Evolutionary conservation across 108 stramenopile species (phyloP), one percentile per base, ranked within the genome.

Genomic region (Cyclotella sp.): DNA sequence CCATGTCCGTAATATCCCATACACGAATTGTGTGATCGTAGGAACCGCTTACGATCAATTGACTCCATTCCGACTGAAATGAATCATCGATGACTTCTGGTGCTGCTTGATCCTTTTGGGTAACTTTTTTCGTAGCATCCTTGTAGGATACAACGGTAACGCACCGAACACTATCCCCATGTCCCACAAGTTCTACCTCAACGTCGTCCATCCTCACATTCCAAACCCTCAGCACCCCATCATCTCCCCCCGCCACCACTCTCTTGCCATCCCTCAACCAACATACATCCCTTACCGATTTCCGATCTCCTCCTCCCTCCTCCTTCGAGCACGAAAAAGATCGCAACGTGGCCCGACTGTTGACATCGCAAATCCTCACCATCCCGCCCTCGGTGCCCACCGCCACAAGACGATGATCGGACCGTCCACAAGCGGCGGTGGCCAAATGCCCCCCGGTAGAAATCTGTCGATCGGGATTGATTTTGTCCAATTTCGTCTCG

Each of bases 21-120:
- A 91, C 85, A 14, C 95, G 91, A 74, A 95, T 78, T 2, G 95
- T 89, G 59, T 93, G 92, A 75, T 95, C 95, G 75, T 93, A 93
- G 27, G 88, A 89, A n/a, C 90, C 95, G 55, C 89, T 93, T 13
- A 92, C 83, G 6, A 79, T 85, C 61, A 89, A 43, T 54, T 85
- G 70, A 15, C 63, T 78, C 83, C 83, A 86, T 29, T 75, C 59
- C 19, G 79, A 60, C 39, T 41, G 66, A 59, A 68, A 69, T 18
- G 67, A 46, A 40, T 52, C 61, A 27, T 62, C 72, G 3, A 63
- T 0, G 42, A 12, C 63, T 52, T 52, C 28, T 3, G 34, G 10
- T 26, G 3, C 57, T 6, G 1, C 44, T 8, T 22, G 45, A 15
- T 21, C 40, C 12, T n/a, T 79, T 29, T 28, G 52, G 22, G 21